Base-by-base conservation (phyloP, 2,329 filamentous ascomycete species). In the Bertia moriformis region DNA sequence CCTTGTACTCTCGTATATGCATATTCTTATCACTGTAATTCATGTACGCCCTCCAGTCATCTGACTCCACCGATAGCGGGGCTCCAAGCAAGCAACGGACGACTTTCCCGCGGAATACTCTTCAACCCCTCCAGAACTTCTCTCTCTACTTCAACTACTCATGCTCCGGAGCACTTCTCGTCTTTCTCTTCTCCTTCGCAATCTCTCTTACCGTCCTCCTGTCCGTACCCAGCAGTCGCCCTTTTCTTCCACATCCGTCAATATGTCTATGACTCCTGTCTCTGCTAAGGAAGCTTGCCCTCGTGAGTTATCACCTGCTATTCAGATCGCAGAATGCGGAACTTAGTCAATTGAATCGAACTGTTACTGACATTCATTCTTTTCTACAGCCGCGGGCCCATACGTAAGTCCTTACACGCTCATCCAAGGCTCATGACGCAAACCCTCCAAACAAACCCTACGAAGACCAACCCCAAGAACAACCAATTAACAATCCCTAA, bases 351-450 rank as follows among this genome's bases (percentile, higher is more conserved):
- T 35, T 35, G 32, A 35, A n/a, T 27, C 22, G n/a, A 27, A 27
- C n/a, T 27, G 22, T n/a, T 27, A 27, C 7, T 27, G 22, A 27
- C 7, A 27, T 27, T n/a, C n/a, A n/a, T n/a, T 17, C 15, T 13
- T 18, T 17, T 14, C 13, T 12, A 40, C 41, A 78, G 74, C 72
- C 53, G 65, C 73, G 48, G 74, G 73, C 40, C 73, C 74, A 48
- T 79, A 79, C 58, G 73, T 78, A 64, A 54, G 71, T 56, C 15
- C 32, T 35, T 7, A 27, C 10, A 35, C 32, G 7, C 12, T 7
- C 12, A 7, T 18, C 32, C 10, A 35, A 15, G 7, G 15, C 32
- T 18, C 10, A 10, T 7, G 17, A 7, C 7, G 12, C 15, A 18
- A 10, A 12, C 32, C 32, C 29, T n/a, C 13, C 27, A 12, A 19